Base-by-base conservation (phyloP, 1,139 yeast species). In the Sugiyamaella sp. region DNA sequence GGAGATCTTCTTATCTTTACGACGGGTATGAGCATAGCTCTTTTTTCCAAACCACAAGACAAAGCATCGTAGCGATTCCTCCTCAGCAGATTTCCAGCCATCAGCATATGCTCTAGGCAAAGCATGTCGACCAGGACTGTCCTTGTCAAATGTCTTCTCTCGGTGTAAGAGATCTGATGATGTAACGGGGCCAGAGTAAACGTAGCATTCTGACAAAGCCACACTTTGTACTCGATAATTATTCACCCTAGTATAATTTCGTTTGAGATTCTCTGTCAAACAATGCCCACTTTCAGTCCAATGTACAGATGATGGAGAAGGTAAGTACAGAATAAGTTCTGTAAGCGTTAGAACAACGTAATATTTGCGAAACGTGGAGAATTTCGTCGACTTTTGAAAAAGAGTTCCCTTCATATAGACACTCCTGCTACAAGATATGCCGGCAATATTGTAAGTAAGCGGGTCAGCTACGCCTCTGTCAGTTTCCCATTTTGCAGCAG, bases 31-130 rank as follows among this genome's bases (percentile, higher is more conserved):
- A 19, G 49, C 46, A 16, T 52, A 46, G 2, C 77, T 71, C 61
- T 84, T 86, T 6, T 76, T 76, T 0, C 95, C 95, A 68, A 86
- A 81, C 96, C 96, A 89, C 3, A 91, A 63, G 0, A 93, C 89
- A 65, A 91, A 90, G 60, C 95, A 83, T 49, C 96, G 74, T 39
- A 80, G 71, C 14, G 77, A 66, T 60, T 88, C 95, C 52, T 85
- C 89, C 61, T 91, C 98, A 4, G 81, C 74, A 1, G 95, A 85
- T 60, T 78, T 79, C 91, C 95, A 88, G 0, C 97, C 97, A 69
- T 90, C 96, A 1, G 79, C 71, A 65, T 86, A 89, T 0, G 85
- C 74, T 39, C 95, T 73, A 0, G 97, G 96, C 42, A 86, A 67
- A 0, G 84, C 65, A 51, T 78, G 79, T 4, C 75, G 75, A 0